Conservation (phyloP, 2,329 filamentous ascomycete species). For the Chaetomium olivaceum region DNA sequence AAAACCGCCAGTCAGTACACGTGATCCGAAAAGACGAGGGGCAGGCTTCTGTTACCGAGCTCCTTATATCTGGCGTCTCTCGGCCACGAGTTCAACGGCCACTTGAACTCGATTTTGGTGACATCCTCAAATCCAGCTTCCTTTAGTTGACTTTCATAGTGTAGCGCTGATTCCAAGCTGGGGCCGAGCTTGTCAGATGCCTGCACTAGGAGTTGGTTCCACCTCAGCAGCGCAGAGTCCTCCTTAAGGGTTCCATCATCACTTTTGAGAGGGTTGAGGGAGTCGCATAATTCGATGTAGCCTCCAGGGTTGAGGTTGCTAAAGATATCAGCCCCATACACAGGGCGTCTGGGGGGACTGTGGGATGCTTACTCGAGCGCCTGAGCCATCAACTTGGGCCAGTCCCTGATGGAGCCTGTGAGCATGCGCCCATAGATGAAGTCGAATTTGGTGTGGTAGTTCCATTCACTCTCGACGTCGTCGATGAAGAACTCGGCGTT, state of each 20-base stretch:
- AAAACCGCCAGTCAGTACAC: background rate
- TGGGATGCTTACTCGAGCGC: constrained; percentile 22
- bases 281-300: constrained; percentile 11
- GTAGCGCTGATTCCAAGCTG: background rate
- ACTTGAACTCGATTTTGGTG: constrained; percentile 45
- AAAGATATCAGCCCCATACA: constrained; percentile 40
- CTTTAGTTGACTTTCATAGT: constrained; percentile 38
- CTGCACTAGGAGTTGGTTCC: background rate
- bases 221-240: constrained; percentile 19
- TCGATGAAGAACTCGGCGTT: constrained; percentile 33
- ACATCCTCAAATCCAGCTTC: constrained; percentile 54
- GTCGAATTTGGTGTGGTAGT: constrained; percentile 34
- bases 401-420: constrained; percentile 34
- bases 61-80: constrained; percentile 50
- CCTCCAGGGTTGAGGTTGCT: constrained; percentile 31
- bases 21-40: background rate
- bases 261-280: constrained; percentile 24
- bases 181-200: background rate
- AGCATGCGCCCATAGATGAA: constrained; percentile 35
- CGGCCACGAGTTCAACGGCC: constrained; percentile 51
- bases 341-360: background rate
- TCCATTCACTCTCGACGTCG: constrained; percentile 36
- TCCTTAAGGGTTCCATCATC: constrained; percentile 39
- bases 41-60: background rate
- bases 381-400: constrained; percentile 31